Conservation (phyloP, 805 yeast genomes). For the Cyberlindnera maritima region DNA sequence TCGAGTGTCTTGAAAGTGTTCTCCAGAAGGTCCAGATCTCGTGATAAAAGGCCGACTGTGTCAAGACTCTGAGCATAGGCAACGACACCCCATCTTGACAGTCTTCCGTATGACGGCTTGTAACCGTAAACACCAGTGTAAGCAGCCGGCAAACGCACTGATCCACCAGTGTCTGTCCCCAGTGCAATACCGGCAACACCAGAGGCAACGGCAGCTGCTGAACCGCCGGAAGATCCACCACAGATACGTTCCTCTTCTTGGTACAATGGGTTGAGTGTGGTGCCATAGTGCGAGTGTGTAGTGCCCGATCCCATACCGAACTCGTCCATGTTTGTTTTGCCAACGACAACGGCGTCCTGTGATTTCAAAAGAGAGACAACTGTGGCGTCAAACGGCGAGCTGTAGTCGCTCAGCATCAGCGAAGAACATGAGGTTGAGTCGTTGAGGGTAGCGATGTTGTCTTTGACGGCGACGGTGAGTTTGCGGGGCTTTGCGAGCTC, state of each 20-base stretch:
- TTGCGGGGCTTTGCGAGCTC: conserved; percentile 1
- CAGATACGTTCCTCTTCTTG: conserved; percentile 42
- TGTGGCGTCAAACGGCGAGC: conserved; percentile 82
- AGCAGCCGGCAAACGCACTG: conserved; percentile 89
- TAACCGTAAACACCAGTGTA: conserved; percentile 82
- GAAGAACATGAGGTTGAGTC: conserved; percentile 83
- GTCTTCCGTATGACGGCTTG: conserved; percentile 90
- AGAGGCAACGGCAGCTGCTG: conserved; percentile 88
- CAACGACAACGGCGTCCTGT: conserved; percentile 56
- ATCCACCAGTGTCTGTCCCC: conserved; percentile 98
- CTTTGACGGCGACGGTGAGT: conserved; percentile 55
- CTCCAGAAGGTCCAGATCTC: conserved; percentile 40
- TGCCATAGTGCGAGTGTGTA: conserved; percentile 52
- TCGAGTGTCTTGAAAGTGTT: conserved; percentile 57
- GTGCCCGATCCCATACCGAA: conserved; percentile 94
- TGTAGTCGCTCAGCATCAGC: conserved; percentile 51
- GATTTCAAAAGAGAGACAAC: conserved; percentile 52
- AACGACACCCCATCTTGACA: conserved; percentile 89
- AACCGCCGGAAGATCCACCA: conserved; percentile 97
- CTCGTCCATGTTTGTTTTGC: conserved; percentile 92
- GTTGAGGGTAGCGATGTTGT: conserved; percentile 68
- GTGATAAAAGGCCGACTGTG: conserved; percentile 83
- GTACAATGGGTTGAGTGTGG: conserved; percentile 53
- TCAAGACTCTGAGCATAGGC: conserved; percentile 94
- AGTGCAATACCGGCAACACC: conserved; percentile 68